These are phyloP conservation scores for Emergomyces orientalis DNA, from an alignment of 2,329 filamentous ascomycete genomes.

Conservation along the genomic window DNA sequence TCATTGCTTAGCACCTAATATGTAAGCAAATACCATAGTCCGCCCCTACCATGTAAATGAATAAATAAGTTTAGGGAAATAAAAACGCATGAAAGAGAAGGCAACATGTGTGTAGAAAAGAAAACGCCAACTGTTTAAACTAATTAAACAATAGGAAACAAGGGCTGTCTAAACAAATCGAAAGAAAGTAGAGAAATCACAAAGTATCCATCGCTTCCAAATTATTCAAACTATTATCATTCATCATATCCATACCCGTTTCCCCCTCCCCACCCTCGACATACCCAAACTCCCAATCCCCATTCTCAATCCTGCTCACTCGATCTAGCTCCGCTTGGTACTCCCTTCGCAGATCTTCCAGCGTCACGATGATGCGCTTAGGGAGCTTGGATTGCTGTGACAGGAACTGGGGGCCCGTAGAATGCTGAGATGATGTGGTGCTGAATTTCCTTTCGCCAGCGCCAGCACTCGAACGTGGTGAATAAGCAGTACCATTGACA, in stretches of 20 bases:
- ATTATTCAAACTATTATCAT: slow-evolving; percentile 6
- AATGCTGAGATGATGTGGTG: neutral
- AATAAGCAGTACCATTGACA: neutral
- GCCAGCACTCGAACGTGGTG: neutral
- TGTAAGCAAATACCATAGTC: neutral
- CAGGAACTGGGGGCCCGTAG: neutral
- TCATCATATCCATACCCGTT: slow-evolving; percentile 6
- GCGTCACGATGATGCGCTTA: slow-evolving; percentile 69
- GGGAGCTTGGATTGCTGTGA: slow-evolving; percentile 23
- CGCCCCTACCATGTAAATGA: neutral
- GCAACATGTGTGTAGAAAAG: neutral
- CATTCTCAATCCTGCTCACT: slow-evolving; percentile 76
- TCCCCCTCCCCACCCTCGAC: slow-evolving; percentile 8
- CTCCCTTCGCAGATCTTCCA: slow-evolving; percentile 76
- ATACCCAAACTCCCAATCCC: slow-evolving; percentile 68
- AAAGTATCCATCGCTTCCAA: slow-evolving; percentile 10
- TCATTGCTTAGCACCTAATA: neutral
- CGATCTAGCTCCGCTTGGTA: slow-evolving; percentile 87
- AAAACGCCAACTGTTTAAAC: neutral
- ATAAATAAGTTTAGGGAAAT: neutral
- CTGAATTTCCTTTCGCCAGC: slow-evolving; percentile 2
- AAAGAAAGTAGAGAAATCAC: slow-evolving; percentile 6
- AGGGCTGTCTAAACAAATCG: neutral
- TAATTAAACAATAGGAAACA: neutral
- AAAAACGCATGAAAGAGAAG: neutral